These are phyloP conservation scores for Candida boleticola DNA, from an alignment of 805 yeast genomes.

Conservation along the genomic window DNA sequence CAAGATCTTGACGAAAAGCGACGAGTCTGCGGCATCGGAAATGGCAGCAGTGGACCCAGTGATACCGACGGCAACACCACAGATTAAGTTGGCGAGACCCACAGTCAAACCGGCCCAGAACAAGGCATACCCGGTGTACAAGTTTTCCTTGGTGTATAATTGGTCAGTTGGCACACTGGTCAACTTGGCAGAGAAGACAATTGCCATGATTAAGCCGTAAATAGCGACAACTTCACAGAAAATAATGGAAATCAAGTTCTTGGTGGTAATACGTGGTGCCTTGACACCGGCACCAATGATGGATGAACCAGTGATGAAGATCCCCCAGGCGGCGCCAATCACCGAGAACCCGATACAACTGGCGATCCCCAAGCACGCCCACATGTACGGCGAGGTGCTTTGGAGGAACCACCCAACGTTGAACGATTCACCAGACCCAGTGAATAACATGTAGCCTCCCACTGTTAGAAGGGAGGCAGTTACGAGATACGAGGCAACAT, in stretches of 20 bases:
- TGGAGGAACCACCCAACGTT: constrained; percentile 86
- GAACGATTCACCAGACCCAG: constrained; percentile 89
- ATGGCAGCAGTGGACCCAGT: constrained; percentile 99
- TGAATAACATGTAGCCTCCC: constrained; percentile 71
- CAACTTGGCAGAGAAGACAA: constrained; percentile 91
- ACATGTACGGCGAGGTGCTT: constrained; percentile 89
- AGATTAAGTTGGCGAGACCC: constrained; percentile 86
- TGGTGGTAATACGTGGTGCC: constrained; percentile 96
- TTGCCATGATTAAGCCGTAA: constrained; percentile 95
- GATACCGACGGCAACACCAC: constrained; percentile 96
- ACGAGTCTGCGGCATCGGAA: constrained; percentile 95
- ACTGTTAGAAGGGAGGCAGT: constrained; percentile 34
- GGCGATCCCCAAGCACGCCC: constrained; percentile 92
- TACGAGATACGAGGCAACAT: constrained; percentile 21
- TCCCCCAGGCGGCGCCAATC: constrained; percentile 99
- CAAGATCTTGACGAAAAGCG: constrained; percentile 90
- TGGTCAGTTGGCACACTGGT: constrained; percentile 61
- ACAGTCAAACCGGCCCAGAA: constrained; percentile 99
- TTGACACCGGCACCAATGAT: constrained; percentile 97
- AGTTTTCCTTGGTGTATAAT: constrained; percentile 74
- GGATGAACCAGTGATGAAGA: constrained; percentile 91
- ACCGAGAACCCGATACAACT: constrained; percentile 92
- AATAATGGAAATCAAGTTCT: constrained; percentile 92
- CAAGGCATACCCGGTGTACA: constrained; percentile 91
- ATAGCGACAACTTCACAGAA: constrained; percentile 99